A percentile compares a stretch with the other conserved stretches of the same genome.
phyloP scores from a whole-genome alignment of 441 rosid genomes.

The Rhodomyrtus psidioides region DNA sequence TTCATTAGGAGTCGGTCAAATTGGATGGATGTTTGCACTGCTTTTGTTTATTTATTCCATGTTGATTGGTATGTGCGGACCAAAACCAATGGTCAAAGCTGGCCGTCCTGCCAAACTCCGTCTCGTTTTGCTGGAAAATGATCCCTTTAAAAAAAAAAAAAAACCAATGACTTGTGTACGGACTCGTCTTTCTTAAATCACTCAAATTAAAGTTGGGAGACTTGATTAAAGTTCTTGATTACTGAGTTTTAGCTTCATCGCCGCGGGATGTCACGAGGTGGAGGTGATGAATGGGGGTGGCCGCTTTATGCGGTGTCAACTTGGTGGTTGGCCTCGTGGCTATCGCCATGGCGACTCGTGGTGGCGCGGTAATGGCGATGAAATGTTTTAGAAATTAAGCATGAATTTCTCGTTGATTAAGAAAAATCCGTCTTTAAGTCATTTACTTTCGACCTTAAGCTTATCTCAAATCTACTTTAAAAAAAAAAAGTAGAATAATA shows the following conservation, averaged over 20 bases:
- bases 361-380: background rate
- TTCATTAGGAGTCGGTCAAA: background rate
- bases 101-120: background rate
- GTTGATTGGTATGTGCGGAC: background rate
- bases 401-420: background rate
- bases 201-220: background rate
- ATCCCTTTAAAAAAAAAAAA: too few relatives aligned
- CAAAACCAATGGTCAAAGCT: background rate
- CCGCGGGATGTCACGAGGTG: background rate
- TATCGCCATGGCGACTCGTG: background rate
- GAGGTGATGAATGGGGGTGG: background rate
- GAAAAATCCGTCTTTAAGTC: background rate
- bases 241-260: background rate
- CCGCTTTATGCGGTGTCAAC: background rate
- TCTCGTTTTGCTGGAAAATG: background rate
- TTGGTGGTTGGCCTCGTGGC: background rate
- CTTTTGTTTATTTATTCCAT: background rate
- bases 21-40: background rate
- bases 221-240: background rate
- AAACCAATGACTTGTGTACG: background rate
- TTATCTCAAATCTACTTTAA: background rate
- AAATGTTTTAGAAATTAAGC: background rate
- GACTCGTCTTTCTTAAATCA: background rate
- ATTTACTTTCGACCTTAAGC: background rate
- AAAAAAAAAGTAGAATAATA: background rate